phyloP scores from a whole-genome alignment of 495 filamentous ascomycete genomes.

The Daldinia caldariorum region DNA sequence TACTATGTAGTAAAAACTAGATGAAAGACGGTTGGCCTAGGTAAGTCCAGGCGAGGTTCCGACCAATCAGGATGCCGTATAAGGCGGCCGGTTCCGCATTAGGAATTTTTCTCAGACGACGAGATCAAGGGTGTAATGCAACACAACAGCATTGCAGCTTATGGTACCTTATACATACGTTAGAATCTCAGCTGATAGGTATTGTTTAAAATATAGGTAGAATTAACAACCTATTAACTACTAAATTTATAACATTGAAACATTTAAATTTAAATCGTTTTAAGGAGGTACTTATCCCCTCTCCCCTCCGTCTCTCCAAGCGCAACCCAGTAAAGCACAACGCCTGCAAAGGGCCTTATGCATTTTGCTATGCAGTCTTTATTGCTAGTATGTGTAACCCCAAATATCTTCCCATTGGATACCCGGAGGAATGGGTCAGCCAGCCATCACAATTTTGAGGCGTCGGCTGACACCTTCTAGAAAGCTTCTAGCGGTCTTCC shows the following conservation, averaged over 20 bases:
- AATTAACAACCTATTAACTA: too few species aligned
- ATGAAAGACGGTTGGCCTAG: slow-evolving; percentile 12
- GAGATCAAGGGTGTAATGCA: slow-evolving; percentile 7
- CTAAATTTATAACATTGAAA: too few species aligned
- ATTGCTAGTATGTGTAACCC: slow-evolving; percentile 33
- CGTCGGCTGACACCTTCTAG: slow-evolving; percentile 52
- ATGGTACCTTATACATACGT: not conserved
- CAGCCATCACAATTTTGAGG: slow-evolving; percentile 37
- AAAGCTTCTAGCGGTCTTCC: slow-evolving; percentile 50
- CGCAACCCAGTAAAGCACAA: too few species aligned
- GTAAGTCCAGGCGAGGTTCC: slow-evolving; percentile 40
- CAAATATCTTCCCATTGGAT: slow-evolving; percentile 33
- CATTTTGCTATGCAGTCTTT: slow-evolving; percentile 6
- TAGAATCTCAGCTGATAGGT: not conserved
- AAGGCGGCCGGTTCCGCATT: slow-evolving; percentile 38
- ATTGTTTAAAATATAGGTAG: too few species aligned
- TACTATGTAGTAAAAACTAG: slow-evolving; percentile 19
- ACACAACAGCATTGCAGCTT: slow-evolving; percentile 19
- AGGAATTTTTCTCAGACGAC: slow-evolving; percentile 34
- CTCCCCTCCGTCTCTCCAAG: too few species aligned
- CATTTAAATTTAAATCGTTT: too few species aligned
- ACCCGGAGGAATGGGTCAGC: slow-evolving; percentile 29
- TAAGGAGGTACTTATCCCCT: too few species aligned
- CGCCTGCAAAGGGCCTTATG: not conserved
- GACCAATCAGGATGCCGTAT: slow-evolving; percentile 21